Conservation (phyloP, 129 eudicot genomes). For the Erigeron canadensis region DNA sequence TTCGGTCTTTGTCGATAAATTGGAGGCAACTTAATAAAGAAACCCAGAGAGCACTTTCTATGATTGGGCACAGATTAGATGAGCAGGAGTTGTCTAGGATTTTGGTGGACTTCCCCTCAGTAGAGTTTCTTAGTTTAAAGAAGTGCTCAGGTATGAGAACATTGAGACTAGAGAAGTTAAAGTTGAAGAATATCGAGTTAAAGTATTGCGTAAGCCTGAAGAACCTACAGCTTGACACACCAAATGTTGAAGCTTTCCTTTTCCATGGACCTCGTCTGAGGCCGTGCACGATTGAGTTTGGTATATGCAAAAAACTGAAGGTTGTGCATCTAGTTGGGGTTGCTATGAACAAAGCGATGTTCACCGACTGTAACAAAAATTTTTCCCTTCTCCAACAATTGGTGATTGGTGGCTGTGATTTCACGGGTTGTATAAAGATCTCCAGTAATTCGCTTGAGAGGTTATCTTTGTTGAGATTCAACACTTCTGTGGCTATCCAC, state of each 20-base stretch:
- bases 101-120: slow-evolving; percentile 16
- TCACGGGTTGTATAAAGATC: slow-evolving; percentile 13
- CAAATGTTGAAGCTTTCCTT: slow-evolving; percentile 16
- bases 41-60: not conserved
- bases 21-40: slow-evolving; percentile 3
- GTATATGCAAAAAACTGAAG: slow-evolving; percentile 4
- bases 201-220: slow-evolving; percentile 18
- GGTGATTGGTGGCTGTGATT: slow-evolving; percentile 13
- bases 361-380: not conserved
- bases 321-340: slow-evolving; percentile 2
- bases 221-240: slow-evolving; percentile 14
- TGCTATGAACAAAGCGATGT: slow-evolving; percentile 21
- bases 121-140: slow-evolving; percentile 8
- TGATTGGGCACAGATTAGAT: slow-evolving; percentile 7
- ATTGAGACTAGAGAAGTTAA: slow-evolving; percentile 6
- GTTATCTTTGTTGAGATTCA: slow-evolving; percentile 3
- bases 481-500: not conserved
- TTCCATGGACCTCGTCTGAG: not conserved
- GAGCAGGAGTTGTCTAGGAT: slow-evolving; percentile 9
- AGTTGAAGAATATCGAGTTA: not conserved
- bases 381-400: slow-evolving; percentile 10
- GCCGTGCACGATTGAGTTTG: slow-evolving; percentile 18
- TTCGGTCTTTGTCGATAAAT: slow-evolving; percentile 13
- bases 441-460: not conserved
- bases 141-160: slow-evolving; percentile 16